Evolutionary conservation across 257 asterid species (phyloP).

Genomic region (Handroanthus guayacan): DNA sequence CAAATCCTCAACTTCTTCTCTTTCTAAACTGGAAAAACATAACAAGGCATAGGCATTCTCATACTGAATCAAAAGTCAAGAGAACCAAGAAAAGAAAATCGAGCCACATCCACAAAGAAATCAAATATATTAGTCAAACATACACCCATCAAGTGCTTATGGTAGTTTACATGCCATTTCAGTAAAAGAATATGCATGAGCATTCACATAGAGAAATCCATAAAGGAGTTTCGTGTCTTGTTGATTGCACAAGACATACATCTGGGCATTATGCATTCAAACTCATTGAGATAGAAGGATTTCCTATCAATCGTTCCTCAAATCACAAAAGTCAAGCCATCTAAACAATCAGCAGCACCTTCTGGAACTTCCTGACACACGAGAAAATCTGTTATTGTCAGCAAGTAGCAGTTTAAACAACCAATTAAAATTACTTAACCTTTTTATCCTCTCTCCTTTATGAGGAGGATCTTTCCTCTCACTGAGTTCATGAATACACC

Average conservation of each 20-base stretch:
- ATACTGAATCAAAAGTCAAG: constrained; percentile 25
- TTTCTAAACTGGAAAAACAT: constrained; percentile 79
- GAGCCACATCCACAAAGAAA: constrained; percentile 12
- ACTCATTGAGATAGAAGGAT: constrained; percentile 15
- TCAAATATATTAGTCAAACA: not conserved
- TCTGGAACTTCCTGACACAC: constrained; percentile 88
- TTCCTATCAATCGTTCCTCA: constrained; percentile 99
- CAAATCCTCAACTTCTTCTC: constrained; percentile 99
- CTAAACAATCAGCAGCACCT: constrained; percentile 88
- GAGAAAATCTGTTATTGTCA: constrained; percentile 40
- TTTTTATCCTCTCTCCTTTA: constrained; percentile 92
- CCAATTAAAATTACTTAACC: constrained; percentile 28
- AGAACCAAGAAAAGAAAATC: constrained; percentile 17
- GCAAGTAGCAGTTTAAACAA: constrained; percentile 32
- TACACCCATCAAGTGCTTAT: constrained; percentile 9
- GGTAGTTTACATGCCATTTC: not conserved
- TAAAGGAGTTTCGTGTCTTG: not conserved
- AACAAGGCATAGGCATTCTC: constrained; percentile 28
- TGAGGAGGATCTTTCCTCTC: constrained; percentile 99
- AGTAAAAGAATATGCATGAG: constrained; percentile 19
- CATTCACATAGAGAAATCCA: not conserved
- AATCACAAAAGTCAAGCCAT: constrained; percentile 93
- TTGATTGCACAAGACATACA: constrained; percentile 15
- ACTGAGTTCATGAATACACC: constrained; percentile 95
- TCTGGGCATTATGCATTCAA: constrained; percentile 11